These are phyloP conservation scores for Tetracladium marchalianum DNA, from an alignment of 495 filamentous ascomycete genomes.

Conservation along the genomic window DNA sequence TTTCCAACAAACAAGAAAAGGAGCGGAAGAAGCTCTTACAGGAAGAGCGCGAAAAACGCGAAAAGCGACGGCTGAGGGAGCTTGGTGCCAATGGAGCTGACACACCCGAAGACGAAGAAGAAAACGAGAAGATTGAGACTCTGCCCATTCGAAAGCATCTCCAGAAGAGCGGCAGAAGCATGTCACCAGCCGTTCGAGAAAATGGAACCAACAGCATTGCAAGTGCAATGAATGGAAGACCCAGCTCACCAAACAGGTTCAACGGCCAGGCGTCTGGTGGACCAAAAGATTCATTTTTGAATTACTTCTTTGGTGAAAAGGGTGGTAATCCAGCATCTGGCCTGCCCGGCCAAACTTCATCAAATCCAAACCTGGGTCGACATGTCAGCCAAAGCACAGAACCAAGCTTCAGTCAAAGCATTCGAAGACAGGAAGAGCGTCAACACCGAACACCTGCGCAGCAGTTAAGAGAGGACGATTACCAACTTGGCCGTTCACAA, in stretches of 20 bases:
- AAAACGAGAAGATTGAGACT: conserved; percentile 44
- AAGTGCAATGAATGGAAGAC: conserved; percentile 60
- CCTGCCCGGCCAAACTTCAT: conserved; percentile 20
- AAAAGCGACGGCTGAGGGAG: conserved; percentile 73
- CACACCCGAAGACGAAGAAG: conserved; percentile 62
- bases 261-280: conserved; percentile 36
- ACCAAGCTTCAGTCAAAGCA: conserved; percentile 72
- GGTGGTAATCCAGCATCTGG: conserved; percentile 38
- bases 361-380: conserved; percentile 33
- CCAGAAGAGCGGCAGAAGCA: conserved; percentile 55
- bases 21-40: conserved; percentile 70
- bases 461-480: conserved; percentile 24
- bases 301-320: conserved; percentile 98
- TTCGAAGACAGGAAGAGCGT: conserved; percentile 63
- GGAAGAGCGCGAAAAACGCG: conserved; percentile 76
- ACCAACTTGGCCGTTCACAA: conserved; percentile 19
- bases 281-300: conserved; percentile 81
- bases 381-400: conserved; percentile 68
- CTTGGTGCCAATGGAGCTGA: conserved; percentile 68
- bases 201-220: conserved; percentile 35
- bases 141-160: conserved; percentile 50
- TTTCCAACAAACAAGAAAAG: conserved; percentile 86
- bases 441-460: conserved; percentile 29
- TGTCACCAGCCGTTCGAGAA: conserved; percentile 71
- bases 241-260: conserved; percentile 52